phyloP scores from a whole-genome alignment of 1,284 basidiomycete genomes.

The Trametes polyzona region DNA sequence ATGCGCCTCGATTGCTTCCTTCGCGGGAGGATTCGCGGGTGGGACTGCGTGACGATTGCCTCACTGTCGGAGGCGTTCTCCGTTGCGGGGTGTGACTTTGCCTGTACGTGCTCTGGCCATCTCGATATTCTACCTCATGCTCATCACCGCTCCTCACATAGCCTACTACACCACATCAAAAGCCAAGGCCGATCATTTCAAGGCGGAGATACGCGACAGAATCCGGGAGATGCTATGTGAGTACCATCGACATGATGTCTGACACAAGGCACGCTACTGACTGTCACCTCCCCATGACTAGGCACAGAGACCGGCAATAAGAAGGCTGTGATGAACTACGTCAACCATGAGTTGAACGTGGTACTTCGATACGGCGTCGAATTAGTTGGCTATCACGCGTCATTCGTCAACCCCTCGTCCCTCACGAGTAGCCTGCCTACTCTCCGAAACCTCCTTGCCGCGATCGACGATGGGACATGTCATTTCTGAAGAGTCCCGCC shows the following conservation, averaged over 20 bases:
- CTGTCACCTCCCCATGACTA: not conserved
- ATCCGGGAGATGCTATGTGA: not conserved
- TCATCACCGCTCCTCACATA: not conserved
- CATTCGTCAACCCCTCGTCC: not conserved
- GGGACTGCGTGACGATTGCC: conserved; percentile 3
- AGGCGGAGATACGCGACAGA: conserved; percentile 2
- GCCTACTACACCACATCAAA: not conserved
- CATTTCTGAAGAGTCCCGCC: not conserved
- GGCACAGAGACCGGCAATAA: conserved; percentile 8
- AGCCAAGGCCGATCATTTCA: not conserved
- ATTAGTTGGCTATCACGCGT: conserved; percentile 4
- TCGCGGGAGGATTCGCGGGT: not conserved
- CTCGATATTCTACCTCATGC: not conserved
- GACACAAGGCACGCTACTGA: not conserved
- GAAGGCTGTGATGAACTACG: conserved; percentile 7
- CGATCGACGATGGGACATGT: not conserved
- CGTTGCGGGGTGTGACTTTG: conserved; percentile 1
- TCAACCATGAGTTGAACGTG: conserved; percentile 1
- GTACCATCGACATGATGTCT: not conserved
- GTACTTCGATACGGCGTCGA: conserved; percentile 4
- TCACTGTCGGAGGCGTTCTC: not conserved
- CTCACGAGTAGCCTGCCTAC: not conserved
- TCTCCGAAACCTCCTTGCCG: not conserved
- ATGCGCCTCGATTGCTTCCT: not conserved
- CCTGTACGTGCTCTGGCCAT: not conserved